Base-by-base conservation (phyloP, 2,329 filamentous ascomycete species). In the Trichoderma hamatum region DNA sequence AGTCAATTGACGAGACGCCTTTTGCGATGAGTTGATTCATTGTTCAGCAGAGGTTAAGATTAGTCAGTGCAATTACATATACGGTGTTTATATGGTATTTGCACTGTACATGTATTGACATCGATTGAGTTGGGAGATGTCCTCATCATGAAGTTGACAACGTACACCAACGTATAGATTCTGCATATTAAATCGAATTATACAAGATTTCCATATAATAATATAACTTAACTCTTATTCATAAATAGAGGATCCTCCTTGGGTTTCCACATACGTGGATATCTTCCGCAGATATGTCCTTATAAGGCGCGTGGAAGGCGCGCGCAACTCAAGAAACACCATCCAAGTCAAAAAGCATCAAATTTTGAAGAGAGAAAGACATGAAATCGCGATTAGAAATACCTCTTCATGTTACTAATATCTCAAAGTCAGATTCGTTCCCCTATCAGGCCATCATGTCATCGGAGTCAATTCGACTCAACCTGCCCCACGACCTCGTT, bases 381-480 rank as follows among this genome's bases (percentile, higher is more conserved):
- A 3, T 16, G 39, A n/a, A n/a, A 43, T 43, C 19, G 7, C 9
- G 39, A 43, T 43, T n/a, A 43, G 6, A 43, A 43, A n/a, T 43
- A 43, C 10, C 19, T 14, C 3, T 43, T 43, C 19, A 43, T 43
- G 19, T 43, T n/a, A 43, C 19, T 43, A 43, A n/a, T n/a, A 39
- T 43, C 7, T 43, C 19, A 43, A 1, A n/a, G 3, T 9, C 39
- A 43, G 39, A 5, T 43, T 9, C 16, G n/a, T n/a, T 10, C 3
- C 19, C 39, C 9, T 1, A 43, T 55, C 52, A 55, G 16, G 16
- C 26, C 52, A 46, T 61, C 14, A 24, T 34, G 34, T 19, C 39
- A 16, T 66, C 30, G 63, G 63, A 36, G 39, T 67, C 39, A 26
- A 28, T 58, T 65, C 56, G 24, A 34, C 24, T 36, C 63, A 67